Conservation (phyloP, 805 yeast genomes). For the Lipomyces japonicus region DNA sequence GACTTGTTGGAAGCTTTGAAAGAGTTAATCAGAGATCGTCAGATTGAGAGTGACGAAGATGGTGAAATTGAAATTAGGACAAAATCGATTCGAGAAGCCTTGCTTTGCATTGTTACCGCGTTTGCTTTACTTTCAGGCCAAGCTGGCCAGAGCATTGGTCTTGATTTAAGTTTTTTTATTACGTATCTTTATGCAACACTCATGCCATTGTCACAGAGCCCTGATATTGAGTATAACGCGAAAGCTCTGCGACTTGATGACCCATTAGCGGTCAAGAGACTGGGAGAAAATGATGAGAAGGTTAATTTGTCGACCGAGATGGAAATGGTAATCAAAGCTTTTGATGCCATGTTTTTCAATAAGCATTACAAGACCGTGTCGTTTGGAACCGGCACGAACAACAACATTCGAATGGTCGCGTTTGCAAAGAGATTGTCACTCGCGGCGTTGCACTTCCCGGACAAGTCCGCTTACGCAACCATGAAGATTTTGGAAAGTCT, state of each 20-base stretch:
- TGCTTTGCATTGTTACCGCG: slow-evolving; percentile 83
- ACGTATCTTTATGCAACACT: slow-evolving; percentile 67
- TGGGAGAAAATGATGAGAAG: slow-evolving; percentile 37
- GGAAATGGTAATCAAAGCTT: slow-evolving; percentile 70
- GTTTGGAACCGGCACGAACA: slow-evolving; percentile 26
- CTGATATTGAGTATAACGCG: slow-evolving; percentile 82
- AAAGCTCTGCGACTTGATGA: slow-evolving; percentile 77
- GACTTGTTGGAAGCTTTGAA: slow-evolving; percentile 86
- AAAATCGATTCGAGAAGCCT: slow-evolving; percentile 53
- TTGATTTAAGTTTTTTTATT: slow-evolving; percentile 79
- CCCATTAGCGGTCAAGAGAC: slow-evolving; percentile 46
- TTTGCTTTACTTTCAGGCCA: slow-evolving; percentile 80
- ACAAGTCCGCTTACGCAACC: slow-evolving; percentile 75
- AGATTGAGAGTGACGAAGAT: slow-evolving; percentile 40
- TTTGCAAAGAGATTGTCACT: slow-evolving; percentile 77
- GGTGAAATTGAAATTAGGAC: slow-evolving; percentile 33
- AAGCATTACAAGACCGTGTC: slow-evolving; percentile 37
- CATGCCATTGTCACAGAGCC: slow-evolving; percentile 65
- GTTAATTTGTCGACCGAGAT: slow-evolving; percentile 87
- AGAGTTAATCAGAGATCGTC: slow-evolving; percentile 53
- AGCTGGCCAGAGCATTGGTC: slow-evolving; percentile 62
- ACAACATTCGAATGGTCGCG: slow-evolving; percentile 54
- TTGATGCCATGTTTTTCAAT: slow-evolving; percentile 78
- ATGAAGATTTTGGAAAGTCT: slow-evolving; percentile 76
- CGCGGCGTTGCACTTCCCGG: slow-evolving; percentile 71